Evolutionary conservation across 108 stramenopile genomes (phyloP).

Genomic region (Nitzschia sp.): DNA sequence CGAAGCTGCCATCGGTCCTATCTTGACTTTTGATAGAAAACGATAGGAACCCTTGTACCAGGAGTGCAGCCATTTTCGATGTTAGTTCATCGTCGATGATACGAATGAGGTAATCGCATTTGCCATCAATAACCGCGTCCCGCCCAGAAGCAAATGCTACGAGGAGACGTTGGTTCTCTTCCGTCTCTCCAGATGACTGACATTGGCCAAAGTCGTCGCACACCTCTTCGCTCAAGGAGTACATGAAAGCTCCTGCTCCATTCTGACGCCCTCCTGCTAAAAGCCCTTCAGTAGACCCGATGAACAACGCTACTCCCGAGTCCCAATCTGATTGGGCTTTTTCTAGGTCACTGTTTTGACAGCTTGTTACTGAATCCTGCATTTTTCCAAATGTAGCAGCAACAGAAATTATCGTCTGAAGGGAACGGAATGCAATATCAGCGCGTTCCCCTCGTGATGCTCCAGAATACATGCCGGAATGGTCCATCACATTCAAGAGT

Average conservation of each 20-base stretch:
- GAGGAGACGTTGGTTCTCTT: slow-evolving; percentile 50
- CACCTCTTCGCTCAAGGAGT: slow-evolving; percentile 67
- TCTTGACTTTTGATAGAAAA: slow-evolving; percentile 5
- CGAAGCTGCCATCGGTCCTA: slow-evolving; percentile 5
- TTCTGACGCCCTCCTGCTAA: slow-evolving; percentile 38
- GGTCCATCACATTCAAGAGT: slow-evolving; percentile 32
- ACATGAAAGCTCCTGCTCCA: slow-evolving; percentile 53
- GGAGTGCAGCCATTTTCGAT: slow-evolving; percentile 36
- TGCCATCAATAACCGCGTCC: slow-evolving; percentile 24
- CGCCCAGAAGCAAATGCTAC: slow-evolving; percentile 46
- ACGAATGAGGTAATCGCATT: slow-evolving; percentile 39
- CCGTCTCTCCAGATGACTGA: slow-evolving; percentile 48
- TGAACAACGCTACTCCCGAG: slow-evolving; percentile 59
- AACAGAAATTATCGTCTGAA: slow-evolving; percentile 60
- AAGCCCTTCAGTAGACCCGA: slow-evolving; percentile 70
- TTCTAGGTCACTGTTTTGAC: slow-evolving; percentile 23
- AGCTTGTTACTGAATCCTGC: slow-evolving; percentile 34
- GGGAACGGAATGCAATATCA: slow-evolving; percentile 45
- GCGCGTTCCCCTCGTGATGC: slow-evolving; percentile 36
- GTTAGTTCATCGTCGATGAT: slow-evolving; percentile 39
- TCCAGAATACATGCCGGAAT: slow-evolving; percentile 21
- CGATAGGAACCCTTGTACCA: slow-evolving; percentile 50
- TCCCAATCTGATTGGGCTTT: slow-evolving; percentile 41
- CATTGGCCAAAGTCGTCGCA: slow-evolving; percentile 63
- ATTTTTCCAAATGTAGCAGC: slow-evolving; percentile 42